Conservation (phyloP, 2,329 filamentous ascomycete genomes). For the Penicillium rolfsii region DNA sequence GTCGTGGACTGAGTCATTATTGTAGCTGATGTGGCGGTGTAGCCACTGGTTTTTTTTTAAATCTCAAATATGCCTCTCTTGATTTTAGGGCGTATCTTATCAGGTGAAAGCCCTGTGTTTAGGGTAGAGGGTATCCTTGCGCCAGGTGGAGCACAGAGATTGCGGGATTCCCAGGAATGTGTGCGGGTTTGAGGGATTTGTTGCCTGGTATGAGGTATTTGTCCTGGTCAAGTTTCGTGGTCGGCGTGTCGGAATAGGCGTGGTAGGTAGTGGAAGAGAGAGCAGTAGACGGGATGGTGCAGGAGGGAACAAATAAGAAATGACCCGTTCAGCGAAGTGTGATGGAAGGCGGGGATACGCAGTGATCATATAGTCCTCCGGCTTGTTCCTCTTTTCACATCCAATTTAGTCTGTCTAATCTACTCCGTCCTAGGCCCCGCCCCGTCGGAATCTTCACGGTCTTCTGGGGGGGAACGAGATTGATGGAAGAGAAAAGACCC, state of each 20-base stretch:
- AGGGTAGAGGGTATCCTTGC: constrained; percentile 1
- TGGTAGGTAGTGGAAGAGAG: neutral
- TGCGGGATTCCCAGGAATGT: constrained; percentile 16
- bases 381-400: neutral
- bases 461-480: neutral
- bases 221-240: neutral
- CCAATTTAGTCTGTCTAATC: neutral
- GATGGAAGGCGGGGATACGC: neutral
- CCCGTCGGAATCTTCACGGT: neutral
- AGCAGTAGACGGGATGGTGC: neutral
- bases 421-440: neutral
- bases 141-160: constrained; percentile 24
- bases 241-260: neutral
- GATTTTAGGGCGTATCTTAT: constrained; percentile 23
- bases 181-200: neutral
- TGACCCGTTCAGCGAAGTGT: neutral
- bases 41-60: constrained; percentile 8
- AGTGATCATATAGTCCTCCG: neutral
- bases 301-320: neutral
- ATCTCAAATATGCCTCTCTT: constrained; percentile 25
- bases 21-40: constrained; percentile 41
- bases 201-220: constrained; percentile 2
- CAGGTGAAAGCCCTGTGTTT: constrained; percentile 3
- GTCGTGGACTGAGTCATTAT: constrained; percentile 41
- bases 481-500: neutral